phyloP scores from a whole-genome alignment of 2,329 filamentous ascomycete genomes.

The Alternaria viburni region DNA sequence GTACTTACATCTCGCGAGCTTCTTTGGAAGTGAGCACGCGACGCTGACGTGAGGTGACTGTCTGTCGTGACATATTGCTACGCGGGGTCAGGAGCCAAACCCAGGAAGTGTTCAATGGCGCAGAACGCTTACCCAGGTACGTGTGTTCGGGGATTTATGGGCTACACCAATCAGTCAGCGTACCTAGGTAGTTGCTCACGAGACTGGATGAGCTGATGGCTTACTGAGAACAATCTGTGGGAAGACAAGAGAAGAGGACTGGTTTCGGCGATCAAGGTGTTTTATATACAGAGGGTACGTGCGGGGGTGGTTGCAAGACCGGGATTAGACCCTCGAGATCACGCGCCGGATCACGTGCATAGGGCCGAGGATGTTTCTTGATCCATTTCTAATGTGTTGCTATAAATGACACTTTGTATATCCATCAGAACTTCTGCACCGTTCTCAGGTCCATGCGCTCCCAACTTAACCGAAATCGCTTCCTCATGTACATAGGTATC shows the following conservation, averaged over 20 bases:
- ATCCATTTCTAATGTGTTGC: fast-evolving
- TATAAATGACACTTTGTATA: neutral
- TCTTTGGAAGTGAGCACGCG: neutral
- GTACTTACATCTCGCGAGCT: neutral
- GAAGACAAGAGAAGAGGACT: neutral
- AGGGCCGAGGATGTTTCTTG: fast-evolving
- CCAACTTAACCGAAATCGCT: neutral
- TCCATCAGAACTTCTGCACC: neutral
- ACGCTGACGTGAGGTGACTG: neutral
- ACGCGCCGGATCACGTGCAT: neutral
- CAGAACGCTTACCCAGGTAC: neutral
- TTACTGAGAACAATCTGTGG: neutral
- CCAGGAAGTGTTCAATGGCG: neutral
- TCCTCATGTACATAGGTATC: neutral
- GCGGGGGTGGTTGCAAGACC: neutral
- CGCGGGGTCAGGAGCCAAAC: neutral
- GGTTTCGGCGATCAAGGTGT: neutral
- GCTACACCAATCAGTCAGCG: neutral
- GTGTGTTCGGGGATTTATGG: neutral
- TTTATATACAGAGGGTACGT: neutral
- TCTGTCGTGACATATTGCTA: neutral
- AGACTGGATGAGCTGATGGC: neutral
- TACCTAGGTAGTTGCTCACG: neutral
- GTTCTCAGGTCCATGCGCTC: neutral
- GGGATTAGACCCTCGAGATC: neutral